Evolutionary conservation across 1,284 basidiomycete genomes (phyloP).

Genomic region (Xerocomus cyaneibrunnescens): DNA sequence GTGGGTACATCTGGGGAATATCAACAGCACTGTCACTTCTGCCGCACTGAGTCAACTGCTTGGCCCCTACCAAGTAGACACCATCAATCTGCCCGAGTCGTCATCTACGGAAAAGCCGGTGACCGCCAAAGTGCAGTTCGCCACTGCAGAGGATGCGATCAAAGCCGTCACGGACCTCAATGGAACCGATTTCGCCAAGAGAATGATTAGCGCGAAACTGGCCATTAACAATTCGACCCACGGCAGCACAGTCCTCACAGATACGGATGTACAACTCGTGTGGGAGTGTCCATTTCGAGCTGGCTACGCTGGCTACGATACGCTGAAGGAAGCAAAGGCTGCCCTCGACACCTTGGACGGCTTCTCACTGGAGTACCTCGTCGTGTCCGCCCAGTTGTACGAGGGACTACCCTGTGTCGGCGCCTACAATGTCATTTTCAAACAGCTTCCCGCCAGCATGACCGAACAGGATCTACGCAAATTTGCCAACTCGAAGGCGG

Average conservation of each 20-base stretch:
- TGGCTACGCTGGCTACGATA: slow-evolving; percentile 60
- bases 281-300: slow-evolving; percentile 53
- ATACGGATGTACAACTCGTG: slow-evolving; percentile 44
- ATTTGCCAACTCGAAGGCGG: slow-evolving; percentile 47
- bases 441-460: slow-evolving; percentile 48
- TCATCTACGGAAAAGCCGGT: slow-evolving; percentile 20
- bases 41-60: slow-evolving; percentile 19
- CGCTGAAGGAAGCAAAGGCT: slow-evolving; percentile 43
- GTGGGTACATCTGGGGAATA: slow-evolving; percentile 39
- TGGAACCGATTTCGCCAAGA: slow-evolving; percentile 39
- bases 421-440: slow-evolving; percentile 55
- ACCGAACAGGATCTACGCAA: slow-evolving; percentile 42
- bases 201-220: slow-evolving; percentile 35
- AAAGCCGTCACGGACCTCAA: slow-evolving; percentile 50
- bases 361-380: slow-evolving; percentile 37
- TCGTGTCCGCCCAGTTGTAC: slow-evolving; percentile 48
- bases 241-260: slow-evolving; percentile 22
- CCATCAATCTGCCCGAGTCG: slow-evolving; percentile 36
- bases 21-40: slow-evolving; percentile 24
- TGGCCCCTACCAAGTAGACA: slow-evolving; percentile 42
- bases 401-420: slow-evolving; percentile 57
- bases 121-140: slow-evolving; percentile 45
- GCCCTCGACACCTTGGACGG: slow-evolving; percentile 44
- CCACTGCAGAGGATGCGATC: slow-evolving; percentile 46
- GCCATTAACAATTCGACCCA: slow-evolving; percentile 31